Evolutionary conservation across 345 rosid species (phyloP).

Genomic region (Nasturtium officinale): DNA sequence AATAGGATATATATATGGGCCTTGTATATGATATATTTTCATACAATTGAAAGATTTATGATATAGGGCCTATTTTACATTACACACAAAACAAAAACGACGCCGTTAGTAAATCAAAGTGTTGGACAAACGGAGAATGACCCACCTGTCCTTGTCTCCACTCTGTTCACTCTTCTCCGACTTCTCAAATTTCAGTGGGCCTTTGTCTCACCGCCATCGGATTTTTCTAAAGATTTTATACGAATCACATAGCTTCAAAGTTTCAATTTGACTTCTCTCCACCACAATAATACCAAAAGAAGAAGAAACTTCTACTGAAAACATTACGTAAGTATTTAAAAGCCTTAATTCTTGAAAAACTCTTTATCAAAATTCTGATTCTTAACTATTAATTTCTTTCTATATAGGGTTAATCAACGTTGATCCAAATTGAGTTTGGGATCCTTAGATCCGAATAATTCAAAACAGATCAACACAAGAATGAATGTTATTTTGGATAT

Average conservation of each 20-base stretch:
- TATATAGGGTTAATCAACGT: constrained; percentile 3
- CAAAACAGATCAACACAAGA: constrained; percentile 25
- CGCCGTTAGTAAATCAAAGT: not conserved
- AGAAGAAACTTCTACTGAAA: not conserved
- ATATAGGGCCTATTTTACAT: not conserved
- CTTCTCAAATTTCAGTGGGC: constrained; percentile 22
- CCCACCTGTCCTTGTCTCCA: constrained; percentile 31
- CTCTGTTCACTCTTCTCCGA: constrained; percentile 26
- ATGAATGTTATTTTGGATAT: constrained; percentile 38
- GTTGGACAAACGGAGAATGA: not conserved
- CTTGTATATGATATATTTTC: too few species aligned
- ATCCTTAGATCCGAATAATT: constrained; percentile 26
- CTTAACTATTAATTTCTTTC: not conserved
- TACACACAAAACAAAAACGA: not conserved
- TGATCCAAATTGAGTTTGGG: constrained; percentile 35
- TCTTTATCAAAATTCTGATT: not conserved
- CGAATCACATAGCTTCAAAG: constrained; percentile 21
- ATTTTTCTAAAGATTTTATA: not conserved
- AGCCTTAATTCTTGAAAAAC: not conserved
- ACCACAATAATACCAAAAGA: not conserved
- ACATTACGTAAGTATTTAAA: constrained; percentile 27
- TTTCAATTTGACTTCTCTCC: constrained; percentile 41
- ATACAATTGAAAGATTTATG: too few species aligned
- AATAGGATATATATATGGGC: too few species aligned
- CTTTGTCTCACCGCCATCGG: constrained; percentile 29